These are phyloP conservation scores for Aurantiochytrium sp. DNA, from an alignment of 108 stramenopile genomes.

Conservation along the genomic window DNA sequence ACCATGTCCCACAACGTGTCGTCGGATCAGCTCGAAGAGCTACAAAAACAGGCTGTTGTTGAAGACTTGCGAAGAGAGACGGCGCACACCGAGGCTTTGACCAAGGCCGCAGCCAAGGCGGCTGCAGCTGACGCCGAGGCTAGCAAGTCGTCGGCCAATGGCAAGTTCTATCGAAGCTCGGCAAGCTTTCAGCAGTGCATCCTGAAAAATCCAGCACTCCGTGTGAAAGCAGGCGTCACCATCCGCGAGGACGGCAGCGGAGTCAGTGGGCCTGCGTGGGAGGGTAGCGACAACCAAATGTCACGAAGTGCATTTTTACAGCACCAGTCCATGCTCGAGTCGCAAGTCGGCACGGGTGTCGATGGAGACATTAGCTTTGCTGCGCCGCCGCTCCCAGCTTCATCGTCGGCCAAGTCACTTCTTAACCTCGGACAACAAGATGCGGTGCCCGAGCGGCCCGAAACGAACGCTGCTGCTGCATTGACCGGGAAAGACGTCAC, in stretches of 20 bases:
- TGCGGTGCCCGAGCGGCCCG: no score
- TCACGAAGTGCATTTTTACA: background rate
- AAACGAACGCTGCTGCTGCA: no score
- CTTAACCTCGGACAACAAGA: no score
- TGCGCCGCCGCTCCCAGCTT: no score
- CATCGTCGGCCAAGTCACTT: no score
- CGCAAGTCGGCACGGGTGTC: background rate
- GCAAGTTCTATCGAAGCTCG: background rate
- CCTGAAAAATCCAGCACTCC: background rate
- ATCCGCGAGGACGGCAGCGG: constrained; percentile 7
- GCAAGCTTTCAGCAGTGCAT: constrained; percentile 14
- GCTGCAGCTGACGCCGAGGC: background rate
- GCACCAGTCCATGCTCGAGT: constrained; percentile 17
- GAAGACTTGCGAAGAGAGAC: background rate
- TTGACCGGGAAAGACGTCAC: no score
- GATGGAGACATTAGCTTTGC: no score
- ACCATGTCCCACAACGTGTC: background rate
- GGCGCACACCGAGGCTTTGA: background rate
- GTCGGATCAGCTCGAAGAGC: background rate
- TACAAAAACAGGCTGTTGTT: background rate
- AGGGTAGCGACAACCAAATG: background rate
- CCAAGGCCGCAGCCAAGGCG: background rate
- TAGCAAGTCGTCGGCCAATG: background rate
- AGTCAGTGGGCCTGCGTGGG: background rate
- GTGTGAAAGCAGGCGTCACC: background rate